Evolutionary conservation across 1,284 basidiomycete species (phyloP).

Genomic region (Flammula alnicola): DNA sequence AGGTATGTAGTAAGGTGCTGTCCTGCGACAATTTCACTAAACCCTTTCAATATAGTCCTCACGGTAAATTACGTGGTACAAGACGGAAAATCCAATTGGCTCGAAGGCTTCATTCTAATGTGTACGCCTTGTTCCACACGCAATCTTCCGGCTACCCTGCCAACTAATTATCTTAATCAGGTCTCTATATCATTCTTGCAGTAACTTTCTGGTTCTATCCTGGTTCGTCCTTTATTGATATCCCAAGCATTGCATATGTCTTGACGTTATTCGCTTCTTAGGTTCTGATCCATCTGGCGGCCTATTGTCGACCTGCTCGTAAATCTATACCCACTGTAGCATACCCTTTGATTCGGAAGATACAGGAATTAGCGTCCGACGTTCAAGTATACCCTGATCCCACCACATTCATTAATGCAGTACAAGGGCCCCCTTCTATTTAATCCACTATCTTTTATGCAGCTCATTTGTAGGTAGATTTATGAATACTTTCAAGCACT

Average conservation of each 20-base stretch:
- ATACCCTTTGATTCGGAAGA: no score
- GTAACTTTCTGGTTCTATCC: slow-evolving; percentile 72
- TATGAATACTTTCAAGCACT: neutral
- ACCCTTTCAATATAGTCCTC: slow-evolving; percentile 50
- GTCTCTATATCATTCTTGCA: slow-evolving; percentile 64
- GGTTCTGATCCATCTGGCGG: slow-evolving; percentile 29
- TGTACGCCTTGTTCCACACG: slow-evolving; percentile 37
- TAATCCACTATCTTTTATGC: no score
- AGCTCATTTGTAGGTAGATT: no score
- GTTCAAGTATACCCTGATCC: neutral
- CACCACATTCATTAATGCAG: neutral
- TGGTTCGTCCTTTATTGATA: slow-evolving; percentile 34
- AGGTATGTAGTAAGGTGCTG: slow-evolving; percentile 27
- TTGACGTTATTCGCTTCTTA: slow-evolving; percentile 8
- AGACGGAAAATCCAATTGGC: slow-evolving; percentile 87
- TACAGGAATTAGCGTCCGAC: no score
- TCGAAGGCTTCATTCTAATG: slow-evolving; percentile 77
- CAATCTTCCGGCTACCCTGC: neutral
- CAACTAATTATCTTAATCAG: slow-evolving; percentile 36
- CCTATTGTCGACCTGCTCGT: slow-evolving; percentile 21
- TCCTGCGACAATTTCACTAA: neutral
- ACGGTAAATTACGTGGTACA: slow-evolving; percentile 83
- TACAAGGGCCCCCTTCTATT: no score
- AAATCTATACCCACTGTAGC: slow-evolving; percentile 3
- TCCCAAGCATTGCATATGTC: neutral